A percentile compares a stretch with the other conserved stretches of the same genome.
Conservation (phyloP, 208 protist species). For the Wallacemonas sp. region DNA sequence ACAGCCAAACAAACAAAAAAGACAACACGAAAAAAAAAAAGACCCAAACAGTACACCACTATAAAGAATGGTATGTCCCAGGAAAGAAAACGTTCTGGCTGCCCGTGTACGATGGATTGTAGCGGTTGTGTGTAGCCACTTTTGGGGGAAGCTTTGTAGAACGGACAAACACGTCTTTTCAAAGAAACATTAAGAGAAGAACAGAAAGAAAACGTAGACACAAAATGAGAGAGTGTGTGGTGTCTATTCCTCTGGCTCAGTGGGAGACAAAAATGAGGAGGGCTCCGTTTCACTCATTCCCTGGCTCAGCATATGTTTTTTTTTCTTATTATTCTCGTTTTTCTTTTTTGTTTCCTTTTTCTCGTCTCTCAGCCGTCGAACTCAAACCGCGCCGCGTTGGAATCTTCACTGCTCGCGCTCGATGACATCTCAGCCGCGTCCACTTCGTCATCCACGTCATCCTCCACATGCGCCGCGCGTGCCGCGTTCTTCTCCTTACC, state of each 20-base stretch:
- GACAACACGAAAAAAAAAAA: constrained; percentile 9
- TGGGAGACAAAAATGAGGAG: no score
- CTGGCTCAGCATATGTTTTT: no score
- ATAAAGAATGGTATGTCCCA: no score
- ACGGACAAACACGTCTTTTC: constrained; percentile 1
- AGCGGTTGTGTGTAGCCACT: no score
- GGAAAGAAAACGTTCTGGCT: no score
- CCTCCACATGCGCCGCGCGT: neutral
- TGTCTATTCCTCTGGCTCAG: no score
- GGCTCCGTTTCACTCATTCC: neutral
- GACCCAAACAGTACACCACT: constrained; percentile 17
- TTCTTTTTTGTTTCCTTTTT: no score
- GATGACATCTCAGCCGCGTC: neutral
- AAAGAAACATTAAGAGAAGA: constrained; percentile 18
- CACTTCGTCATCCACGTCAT: neutral
- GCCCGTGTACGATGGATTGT: no score
- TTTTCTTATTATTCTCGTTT: no score
- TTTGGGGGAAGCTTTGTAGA: no score
- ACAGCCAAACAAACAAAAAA: constrained; percentile 18
- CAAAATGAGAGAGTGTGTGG: no score
- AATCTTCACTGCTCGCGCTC: constrained; percentile 1
- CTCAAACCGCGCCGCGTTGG: constrained; percentile 1
- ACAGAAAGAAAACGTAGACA: no score
- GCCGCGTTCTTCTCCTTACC: neutral
- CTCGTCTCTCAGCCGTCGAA: constrained; percentile 3